These are phyloP conservation scores for Zoysia japonica DNA, from an alignment of 176 grass and related monocot species.

Conservation along the genomic window DNA sequence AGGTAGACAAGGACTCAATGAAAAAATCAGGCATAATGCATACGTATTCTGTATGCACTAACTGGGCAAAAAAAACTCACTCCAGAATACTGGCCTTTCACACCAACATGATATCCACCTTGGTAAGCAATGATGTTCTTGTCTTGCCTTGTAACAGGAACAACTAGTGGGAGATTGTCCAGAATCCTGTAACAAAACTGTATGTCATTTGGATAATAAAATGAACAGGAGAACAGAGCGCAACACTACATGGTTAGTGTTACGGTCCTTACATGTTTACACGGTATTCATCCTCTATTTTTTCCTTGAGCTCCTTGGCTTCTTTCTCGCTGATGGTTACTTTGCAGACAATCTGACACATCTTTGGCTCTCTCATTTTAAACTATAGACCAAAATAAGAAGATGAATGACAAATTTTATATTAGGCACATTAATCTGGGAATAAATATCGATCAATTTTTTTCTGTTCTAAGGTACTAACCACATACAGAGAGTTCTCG, in stretches of 20 bases:
- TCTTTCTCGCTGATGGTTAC: constrained; percentile 16
- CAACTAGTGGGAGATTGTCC: constrained; percentile 44
- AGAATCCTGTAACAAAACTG: constrained; percentile 32
- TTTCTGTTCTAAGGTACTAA: constrained; percentile 1
- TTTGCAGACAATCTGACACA: constrained; percentile 40
- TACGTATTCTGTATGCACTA: no score
- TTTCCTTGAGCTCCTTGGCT: constrained; percentile 46
- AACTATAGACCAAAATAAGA: constrained; percentile 31
- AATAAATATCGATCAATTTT: no score
- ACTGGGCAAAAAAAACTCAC: constrained; percentile 16
- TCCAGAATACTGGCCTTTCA: constrained; percentile 45
- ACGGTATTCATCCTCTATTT: constrained; percentile 45
- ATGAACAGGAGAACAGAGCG: no score
- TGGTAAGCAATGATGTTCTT: constrained; percentile 29
- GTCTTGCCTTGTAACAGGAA: constrained; percentile 30
- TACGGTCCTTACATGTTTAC: constrained; percentile 36
- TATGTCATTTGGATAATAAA: no score
- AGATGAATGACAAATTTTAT: background rate
- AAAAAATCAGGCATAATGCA: no score
- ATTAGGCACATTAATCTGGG: background rate
- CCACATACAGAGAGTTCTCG: constrained; percentile 49
- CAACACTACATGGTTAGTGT: background rate
- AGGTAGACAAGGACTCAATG: no score
- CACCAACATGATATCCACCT: constrained; percentile 46
- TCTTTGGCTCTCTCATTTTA: constrained; percentile 37